phyloP scores from a whole-genome alignment of 2,329 filamentous ascomycete species.

The Claviceps sorghi region DNA sequence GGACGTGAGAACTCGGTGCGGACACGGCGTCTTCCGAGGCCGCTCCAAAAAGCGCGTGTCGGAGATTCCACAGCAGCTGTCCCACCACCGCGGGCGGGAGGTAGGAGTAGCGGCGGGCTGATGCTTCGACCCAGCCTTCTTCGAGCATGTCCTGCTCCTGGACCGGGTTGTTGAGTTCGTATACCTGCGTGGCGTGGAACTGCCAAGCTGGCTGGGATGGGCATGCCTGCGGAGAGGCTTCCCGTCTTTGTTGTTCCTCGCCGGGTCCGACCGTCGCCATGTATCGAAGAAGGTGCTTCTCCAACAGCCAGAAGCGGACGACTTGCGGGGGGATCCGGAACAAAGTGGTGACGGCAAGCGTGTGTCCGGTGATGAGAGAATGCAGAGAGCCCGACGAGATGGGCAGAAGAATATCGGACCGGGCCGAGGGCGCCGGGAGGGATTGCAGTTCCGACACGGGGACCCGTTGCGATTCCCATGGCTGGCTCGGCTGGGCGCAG shows the following conservation, averaged over 20 bases:
- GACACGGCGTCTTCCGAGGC: slow-evolving; percentile 8
- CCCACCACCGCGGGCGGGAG: slow-evolving; percentile 43
- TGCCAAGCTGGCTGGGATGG: slow-evolving; percentile 10
- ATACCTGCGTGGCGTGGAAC: slow-evolving; percentile 30
- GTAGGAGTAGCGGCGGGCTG: slow-evolving; percentile 37
- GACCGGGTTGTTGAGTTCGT: slow-evolving; percentile 47
- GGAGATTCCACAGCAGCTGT: slow-evolving; percentile 42
- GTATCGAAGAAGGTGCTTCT: slow-evolving; percentile 38
- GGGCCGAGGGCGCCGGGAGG: slow-evolving; percentile 32
- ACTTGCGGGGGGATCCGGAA: slow-evolving; percentile 42
- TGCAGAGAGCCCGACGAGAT: slow-evolving; percentile 32
- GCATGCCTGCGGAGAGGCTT: slow-evolving; percentile 18
- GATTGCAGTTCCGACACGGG: slow-evolving; percentile 32
- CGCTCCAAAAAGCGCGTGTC: slow-evolving; percentile 31
- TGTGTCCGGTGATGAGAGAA: slow-evolving; percentile 32
- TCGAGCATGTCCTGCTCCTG: slow-evolving; percentile 34
- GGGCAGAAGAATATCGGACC: slow-evolving; percentile 40
- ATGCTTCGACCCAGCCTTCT: slow-evolving; percentile 37
- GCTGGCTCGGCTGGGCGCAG: slow-evolving; percentile 15
- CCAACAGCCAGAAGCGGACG: slow-evolving; percentile 48
- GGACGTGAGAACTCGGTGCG: neutral
- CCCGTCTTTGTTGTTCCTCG: slow-evolving; percentile 11
- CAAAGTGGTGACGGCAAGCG: slow-evolving; percentile 39
- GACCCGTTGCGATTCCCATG: slow-evolving; percentile 33
- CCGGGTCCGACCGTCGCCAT: slow-evolving; percentile 40